Evolutionary conservation across 176 grass and related monocot genomes (phyloP).

Genomic region (Otatea glauca): DNA sequence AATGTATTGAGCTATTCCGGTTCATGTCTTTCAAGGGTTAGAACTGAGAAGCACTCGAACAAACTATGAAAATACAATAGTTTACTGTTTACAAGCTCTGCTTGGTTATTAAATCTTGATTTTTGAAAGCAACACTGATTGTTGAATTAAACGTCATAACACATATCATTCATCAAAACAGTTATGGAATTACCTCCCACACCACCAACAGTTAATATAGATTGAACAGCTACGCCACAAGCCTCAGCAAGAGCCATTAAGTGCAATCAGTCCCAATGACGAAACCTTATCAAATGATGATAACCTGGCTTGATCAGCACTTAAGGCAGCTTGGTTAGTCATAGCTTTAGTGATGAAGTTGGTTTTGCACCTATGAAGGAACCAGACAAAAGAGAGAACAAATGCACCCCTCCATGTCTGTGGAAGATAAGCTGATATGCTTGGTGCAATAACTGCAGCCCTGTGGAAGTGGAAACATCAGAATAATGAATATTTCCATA

Average conservation of each 20-base stretch:
- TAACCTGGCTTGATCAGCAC: constrained; percentile 64
- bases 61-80: background rate
- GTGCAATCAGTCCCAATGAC: constrained; percentile 72
- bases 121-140: background rate
- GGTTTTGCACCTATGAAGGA: constrained; percentile 94
- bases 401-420: constrained; percentile 83
- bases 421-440: constrained; percentile 62
- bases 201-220: constrained; percentile 96
- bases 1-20: background rate
- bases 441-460: constrained; percentile 68
- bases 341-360: constrained; percentile 71
- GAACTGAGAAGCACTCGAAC: background rate
- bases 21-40: background rate
- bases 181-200: constrained; percentile 75
- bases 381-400: constrained; percentile 89
- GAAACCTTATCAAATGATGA: constrained; percentile 81
- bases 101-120: constrained; percentile 22
- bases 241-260: constrained; percentile 89
- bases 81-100: background rate
- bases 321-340: constrained; percentile 42
- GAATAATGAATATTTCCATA: constrained; percentile 38
- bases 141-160: constrained; percentile 11
- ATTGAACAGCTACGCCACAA: constrained; percentile 85
- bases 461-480: constrained; percentile 51
- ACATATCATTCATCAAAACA: constrained; percentile 13